phyloP scores from a whole-genome alignment of 768 basidiomycete genomes.

The Daedaleopsis sinensis region DNA sequence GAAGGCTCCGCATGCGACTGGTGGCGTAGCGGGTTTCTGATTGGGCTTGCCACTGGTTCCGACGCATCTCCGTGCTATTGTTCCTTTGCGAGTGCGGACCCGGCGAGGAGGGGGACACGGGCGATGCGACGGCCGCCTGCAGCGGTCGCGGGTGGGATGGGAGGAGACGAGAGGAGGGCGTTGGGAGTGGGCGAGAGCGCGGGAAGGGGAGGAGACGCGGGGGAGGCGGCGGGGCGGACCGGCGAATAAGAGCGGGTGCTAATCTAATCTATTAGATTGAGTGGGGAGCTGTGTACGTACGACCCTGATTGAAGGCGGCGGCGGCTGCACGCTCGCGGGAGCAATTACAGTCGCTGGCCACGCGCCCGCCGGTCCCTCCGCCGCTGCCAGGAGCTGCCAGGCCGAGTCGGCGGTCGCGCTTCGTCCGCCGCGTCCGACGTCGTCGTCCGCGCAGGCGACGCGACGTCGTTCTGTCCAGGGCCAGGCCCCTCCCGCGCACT shows the following conservation, averaged over 20 bases:
- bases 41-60: constrained; percentile 2
- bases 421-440: neutral
- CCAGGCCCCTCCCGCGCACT: neutral
- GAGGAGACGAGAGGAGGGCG: no score
- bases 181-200: neutral
- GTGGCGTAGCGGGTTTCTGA: constrained; percentile 24
- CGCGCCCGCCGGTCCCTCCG: no score
- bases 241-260: constrained; percentile 18
- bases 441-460: no score
- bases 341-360: no score
- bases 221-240: constrained; percentile 16
- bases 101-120: neutral
- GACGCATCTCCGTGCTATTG: neutral
- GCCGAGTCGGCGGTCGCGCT: neutral
- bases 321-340: constrained; percentile 21
- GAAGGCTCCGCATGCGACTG: constrained; percentile 18
- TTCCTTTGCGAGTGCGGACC: neutral
- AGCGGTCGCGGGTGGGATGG: no score
- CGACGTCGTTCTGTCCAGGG: no score
- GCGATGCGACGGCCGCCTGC: neutral
- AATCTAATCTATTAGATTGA: constrained; percentile 25
- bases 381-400: neutral
- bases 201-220: constrained; percentile 7
- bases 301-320: constrained; percentile 14
- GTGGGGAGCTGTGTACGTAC: constrained; percentile 22